Base-by-base conservation (phyloP, 2,329 filamentous ascomycete genomes). In the Colletotrichum sp. region DNA sequence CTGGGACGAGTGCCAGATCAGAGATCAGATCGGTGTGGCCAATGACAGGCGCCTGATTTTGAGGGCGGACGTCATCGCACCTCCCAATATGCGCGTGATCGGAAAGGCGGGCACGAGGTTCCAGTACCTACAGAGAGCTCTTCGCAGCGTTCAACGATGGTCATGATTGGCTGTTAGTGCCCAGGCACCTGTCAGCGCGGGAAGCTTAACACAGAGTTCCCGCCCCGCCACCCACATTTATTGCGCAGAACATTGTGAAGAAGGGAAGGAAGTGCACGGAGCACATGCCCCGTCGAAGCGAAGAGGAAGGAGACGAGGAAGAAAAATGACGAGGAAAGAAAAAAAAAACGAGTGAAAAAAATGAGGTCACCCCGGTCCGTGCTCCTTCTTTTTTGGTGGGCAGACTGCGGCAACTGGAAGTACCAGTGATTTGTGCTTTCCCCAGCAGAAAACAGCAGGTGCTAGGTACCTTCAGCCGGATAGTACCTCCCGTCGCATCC, bases 331-430 rank as follows among this genome's bases (percentile, higher is more conserved):
- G 21, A 15, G 18, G 18, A n/a, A 59, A 36, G 18, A n/a, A 59
- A 36, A 65, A 59, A 68, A 72, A 48, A 13, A 21, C 32, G 32
- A 24, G 7, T 13, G 28, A 26, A 69, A 48, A 60, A 60, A 73
- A 75, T 75, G 70, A 75, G 74, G 74, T 75, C 74, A 75, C 74
- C 59, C 34, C 30, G 55, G 73, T 68, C 73, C 21, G 73, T 73
- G 73, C 64, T 34, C 6, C 43, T 21, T 61, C 26, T 15, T 15
- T 30, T 39, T 63, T 28, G 26, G 55, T 28, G 55, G 21, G 24
- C 55, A 59, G 52, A 8, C 39, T 43, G 39, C 39, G 24, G 3
- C 52, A 59, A 59, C 21, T 2, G 24, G 15, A 48, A 21, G 43
- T 48, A 59, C 55, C 55, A 13, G 32, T 34, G 32, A 28, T 28